Conservation (phyloP, 345 rosid species). For the Bruguiera gymnorhiza region DNA sequence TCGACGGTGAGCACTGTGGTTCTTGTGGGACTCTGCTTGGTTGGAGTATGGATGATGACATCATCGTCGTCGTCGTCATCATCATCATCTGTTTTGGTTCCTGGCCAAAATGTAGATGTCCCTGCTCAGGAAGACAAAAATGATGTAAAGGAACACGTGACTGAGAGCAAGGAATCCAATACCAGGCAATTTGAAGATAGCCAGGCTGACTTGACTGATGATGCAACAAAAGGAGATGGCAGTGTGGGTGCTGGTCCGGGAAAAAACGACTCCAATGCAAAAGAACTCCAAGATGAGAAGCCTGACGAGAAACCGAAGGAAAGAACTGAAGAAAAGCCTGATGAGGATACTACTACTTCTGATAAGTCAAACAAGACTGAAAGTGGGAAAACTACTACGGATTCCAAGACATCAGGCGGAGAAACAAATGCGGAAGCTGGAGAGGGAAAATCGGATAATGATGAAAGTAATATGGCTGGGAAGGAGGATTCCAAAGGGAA, state of each 20-base stretch:
- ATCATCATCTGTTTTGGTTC: constrained; percentile 48
- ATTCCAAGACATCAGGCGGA: constrained; percentile 29
- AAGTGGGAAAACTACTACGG: constrained; percentile 31
- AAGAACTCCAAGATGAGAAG: constrained; percentile 38
- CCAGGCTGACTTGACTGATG: constrained; percentile 61
- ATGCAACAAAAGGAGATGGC: constrained; percentile 56
- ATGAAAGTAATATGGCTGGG: constrained; percentile 35
- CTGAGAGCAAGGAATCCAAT: constrained; percentile 28
- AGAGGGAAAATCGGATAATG: constrained; percentile 34
- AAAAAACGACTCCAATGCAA: constrained; percentile 26
- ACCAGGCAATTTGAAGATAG: constrained; percentile 48
- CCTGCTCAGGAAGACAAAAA: constrained; percentile 51
- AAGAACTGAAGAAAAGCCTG: constrained; percentile 13
- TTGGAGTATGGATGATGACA: constrained; percentile 96
- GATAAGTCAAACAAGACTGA: constrained; percentile 29
- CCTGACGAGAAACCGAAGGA: constrained; percentile 13
- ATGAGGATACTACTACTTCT: constrained; percentile 28
- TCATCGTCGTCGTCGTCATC: constrained; percentile 40
- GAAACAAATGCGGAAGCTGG: constrained; percentile 25
- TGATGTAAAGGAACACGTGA: constrained; percentile 48
- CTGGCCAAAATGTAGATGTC: constrained; percentile 56
- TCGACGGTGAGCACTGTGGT: constrained; percentile 72
- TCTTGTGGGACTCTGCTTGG: constrained; percentile 87
- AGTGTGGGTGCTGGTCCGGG: constrained; percentile 24
- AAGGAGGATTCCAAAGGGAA: constrained; percentile 45